A percentile compares a stretch with the other conserved stretches of the same genome.
phyloP scores from a whole-genome alignment of 2,329 filamentous ascomycete genomes.

The Aquanectria penicillioides region DNA sequence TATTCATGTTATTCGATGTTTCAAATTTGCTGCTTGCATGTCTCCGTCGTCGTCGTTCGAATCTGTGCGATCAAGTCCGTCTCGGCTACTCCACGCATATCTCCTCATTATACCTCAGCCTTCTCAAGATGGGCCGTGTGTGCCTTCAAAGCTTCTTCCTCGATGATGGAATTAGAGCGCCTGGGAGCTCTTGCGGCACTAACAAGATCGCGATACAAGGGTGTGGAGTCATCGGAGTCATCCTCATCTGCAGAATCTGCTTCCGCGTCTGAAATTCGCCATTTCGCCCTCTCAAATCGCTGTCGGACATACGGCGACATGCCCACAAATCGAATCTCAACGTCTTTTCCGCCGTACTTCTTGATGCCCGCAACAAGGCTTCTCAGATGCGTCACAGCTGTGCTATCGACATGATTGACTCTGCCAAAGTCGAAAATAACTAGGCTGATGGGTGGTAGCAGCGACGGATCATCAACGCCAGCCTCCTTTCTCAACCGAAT shows the following conservation, averaged over 20 bases:
- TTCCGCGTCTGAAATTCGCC: constrained; percentile 39
- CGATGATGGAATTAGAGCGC: constrained; percentile 21
- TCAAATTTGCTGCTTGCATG: background rate
- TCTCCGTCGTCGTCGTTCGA: background rate
- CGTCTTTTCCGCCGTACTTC: constrained; percentile 57
- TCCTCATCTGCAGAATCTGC: constrained; percentile 14
- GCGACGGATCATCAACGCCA: constrained; percentile 45
- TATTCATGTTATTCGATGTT: no score
- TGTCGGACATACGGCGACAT: constrained; percentile 54
- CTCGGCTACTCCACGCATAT: background rate
- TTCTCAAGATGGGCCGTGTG: constrained; percentile 32
- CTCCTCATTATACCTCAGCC: constrained; percentile 13
- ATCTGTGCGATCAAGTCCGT: no score
- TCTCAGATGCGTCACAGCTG: constrained; percentile 59
- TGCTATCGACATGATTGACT: constrained; percentile 64
- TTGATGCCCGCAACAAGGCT: constrained; percentile 59
- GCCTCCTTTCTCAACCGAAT: constrained; percentile 54
- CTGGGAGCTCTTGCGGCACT: constrained; percentile 33
- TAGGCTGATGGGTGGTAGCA: constrained; percentile 52
- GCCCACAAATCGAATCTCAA: constrained; percentile 60
- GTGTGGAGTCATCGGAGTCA: constrained; percentile 3
- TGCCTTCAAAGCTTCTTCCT: constrained; percentile 24
- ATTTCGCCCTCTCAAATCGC: constrained; percentile 51
- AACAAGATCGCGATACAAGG: constrained; percentile 27
- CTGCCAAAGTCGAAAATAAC: constrained; percentile 63